phyloP scores from a whole-genome alignment of 441 rosid genomes.

The Populus trichocarpa region DNA sequence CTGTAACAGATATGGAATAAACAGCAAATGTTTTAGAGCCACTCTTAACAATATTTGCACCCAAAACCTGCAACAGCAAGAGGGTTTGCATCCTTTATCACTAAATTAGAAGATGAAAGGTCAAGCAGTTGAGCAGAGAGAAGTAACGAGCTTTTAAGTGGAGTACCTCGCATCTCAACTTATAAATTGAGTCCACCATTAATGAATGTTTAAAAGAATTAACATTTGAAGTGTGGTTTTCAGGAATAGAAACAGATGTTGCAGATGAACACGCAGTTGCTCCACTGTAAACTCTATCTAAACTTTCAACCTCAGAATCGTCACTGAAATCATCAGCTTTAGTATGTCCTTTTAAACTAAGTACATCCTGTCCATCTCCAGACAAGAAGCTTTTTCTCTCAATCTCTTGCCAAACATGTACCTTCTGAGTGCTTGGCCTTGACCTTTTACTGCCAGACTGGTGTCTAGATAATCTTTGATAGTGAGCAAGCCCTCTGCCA shows the following conservation, averaged over 20 bases:
- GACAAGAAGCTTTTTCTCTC: constrained; percentile 82
- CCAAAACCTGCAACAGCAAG: constrained; percentile 76
- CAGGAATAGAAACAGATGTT: constrained; percentile 39
- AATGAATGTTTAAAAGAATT: constrained; percentile 51
- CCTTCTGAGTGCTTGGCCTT: constrained; percentile 44
- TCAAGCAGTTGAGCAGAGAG: constrained; percentile 17
- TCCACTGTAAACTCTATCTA: constrained; percentile 63
- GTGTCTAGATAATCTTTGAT: constrained; percentile 41
- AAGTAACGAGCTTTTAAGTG: constrained; percentile 15
- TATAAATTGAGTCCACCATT: constrained; percentile 71
- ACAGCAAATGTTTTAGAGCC: constrained; percentile 90
- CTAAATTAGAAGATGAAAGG: constrained; percentile 11
- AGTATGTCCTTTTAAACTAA: constrained; percentile 35
- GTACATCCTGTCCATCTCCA: constrained; percentile 84
- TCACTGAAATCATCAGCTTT: constrained; percentile 62
- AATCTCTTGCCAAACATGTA: constrained; percentile 68
- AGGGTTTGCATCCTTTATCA: constrained; percentile 22
- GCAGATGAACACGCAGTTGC: constrained; percentile 74
- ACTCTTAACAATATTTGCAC: constrained; percentile 96
- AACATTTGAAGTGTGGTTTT: constrained; percentile 37
- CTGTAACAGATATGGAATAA: constrained; percentile 89
- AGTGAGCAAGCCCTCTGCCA: constrained; percentile 45
- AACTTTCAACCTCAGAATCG: constrained; percentile 65
- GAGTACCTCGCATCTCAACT: constrained; percentile 94
- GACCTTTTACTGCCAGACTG: constrained; percentile 73